A percentile compares a stretch with the other conserved stretches of the same genome.
Evolutionary conservation across 768 basidiomycete genomes (phyloP).

Genomic region (Hypsizygus marmoreus): DNA sequence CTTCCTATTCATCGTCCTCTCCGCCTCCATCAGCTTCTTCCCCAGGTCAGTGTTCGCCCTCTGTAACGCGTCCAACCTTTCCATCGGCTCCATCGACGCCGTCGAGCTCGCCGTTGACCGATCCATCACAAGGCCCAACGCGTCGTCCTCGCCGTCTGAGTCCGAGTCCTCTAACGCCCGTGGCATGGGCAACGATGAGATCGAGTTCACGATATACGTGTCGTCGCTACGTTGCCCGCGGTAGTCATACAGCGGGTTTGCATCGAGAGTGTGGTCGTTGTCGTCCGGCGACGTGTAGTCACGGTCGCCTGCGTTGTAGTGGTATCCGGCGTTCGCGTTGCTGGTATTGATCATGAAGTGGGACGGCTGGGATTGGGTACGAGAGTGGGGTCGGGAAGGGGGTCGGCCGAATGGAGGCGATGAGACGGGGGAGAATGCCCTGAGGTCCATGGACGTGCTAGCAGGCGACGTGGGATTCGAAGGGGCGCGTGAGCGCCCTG

Average conservation of each 20-base stretch:
- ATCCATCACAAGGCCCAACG: conserved; percentile 61
- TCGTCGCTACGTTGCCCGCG: conserved; percentile 31
- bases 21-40: conserved; percentile 74
- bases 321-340: too few species aligned
- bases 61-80: conserved; percentile 78
- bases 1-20: conserved; percentile 64
- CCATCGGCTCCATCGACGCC: conserved; percentile 70
- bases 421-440: conserved; percentile 33
- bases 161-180: conserved; percentile 47
- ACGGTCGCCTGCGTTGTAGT: conserved; percentile 36
- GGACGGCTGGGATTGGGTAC: conserved; percentile 51
- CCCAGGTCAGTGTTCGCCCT: conserved; percentile 75
- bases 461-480: conserved; percentile 71
- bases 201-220: conserved; percentile 34
- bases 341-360: too few species aligned
- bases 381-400: conserved; percentile 68
- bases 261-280: conserved; percentile 36
- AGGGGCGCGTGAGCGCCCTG: conserved; percentile 60
- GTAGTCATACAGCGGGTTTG: conserved; percentile 33
- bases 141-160: conserved; percentile 55
- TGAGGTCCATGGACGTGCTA: conserved; percentile 24
- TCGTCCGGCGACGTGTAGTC: too few species aligned
- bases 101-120: conserved; percentile 61
- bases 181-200: conserved; percentile 64
- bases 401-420: conserved; percentile 43